Conservation (phyloP, 2,329 filamentous ascomycete genomes). For the Fusarium subtropicale region DNA sequence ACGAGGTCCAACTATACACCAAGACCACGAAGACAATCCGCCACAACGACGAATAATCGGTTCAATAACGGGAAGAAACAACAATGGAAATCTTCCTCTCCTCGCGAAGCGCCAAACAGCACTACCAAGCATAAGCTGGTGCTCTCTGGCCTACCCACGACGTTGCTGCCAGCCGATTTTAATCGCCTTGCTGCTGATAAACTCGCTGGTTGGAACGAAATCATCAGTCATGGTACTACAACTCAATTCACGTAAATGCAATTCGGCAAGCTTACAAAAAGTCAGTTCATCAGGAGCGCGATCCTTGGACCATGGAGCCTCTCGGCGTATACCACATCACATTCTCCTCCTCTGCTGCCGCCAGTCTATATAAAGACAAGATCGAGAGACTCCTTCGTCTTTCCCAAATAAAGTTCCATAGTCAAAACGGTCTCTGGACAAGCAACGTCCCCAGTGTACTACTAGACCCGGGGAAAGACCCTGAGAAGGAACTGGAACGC, state of each 20-base stretch:
- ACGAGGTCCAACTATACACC: background rate
- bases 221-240: constrained; percentile 66
- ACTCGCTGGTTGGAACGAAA: constrained; percentile 74
- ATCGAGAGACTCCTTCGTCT: constrained; percentile 52
- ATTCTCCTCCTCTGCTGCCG: constrained; percentile 71
- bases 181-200: constrained; percentile 73
- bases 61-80: background rate
- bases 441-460: constrained; percentile 46
- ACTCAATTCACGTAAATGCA: background rate
- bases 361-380: constrained; percentile 66
- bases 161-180: constrained; percentile 76
- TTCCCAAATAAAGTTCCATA: constrained; percentile 45
- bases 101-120: background rate
- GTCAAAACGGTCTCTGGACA: constrained; percentile 48
- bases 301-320: constrained; percentile 71
- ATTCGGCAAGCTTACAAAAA: constrained; percentile 20
- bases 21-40: background rate
- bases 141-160: constrained; percentile 58
- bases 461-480: constrained; percentile 17
- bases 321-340: constrained; percentile 75
- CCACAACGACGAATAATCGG: background rate
- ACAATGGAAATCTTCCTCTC: background rate
- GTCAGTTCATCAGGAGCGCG: constrained; percentile 71
- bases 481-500: constrained; percentile 42
- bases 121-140: background rate